phyloP scores from a whole-genome alignment of 2,329 filamentous ascomycete genomes.

The Paracamarosporium sp. region DNA sequence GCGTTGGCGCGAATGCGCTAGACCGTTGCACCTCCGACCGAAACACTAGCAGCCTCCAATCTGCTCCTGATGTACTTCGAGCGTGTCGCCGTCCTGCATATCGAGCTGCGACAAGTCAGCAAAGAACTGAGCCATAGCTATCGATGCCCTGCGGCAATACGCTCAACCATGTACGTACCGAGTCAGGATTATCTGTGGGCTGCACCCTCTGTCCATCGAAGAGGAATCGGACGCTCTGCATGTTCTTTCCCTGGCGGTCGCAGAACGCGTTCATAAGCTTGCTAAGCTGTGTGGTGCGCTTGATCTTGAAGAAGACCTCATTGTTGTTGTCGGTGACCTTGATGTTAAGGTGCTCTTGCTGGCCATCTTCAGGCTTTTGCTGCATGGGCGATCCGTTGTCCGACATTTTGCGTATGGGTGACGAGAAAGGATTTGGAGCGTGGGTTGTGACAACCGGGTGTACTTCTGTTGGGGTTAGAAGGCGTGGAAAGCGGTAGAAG shows the following conservation, averaged over 20 bases:
- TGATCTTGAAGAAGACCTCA: constrained; percentile 99
- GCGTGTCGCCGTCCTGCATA: constrained; percentile 93
- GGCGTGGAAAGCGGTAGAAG: constrained; percentile 18
- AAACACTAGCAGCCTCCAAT: constrained; percentile 72
- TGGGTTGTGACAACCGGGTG: background rate
- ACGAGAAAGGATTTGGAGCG: background rate
- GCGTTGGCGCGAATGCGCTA: background rate
- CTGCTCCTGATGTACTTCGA: constrained; percentile 98
- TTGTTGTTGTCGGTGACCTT: constrained; percentile 99
- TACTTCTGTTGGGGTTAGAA: constrained; percentile 22
- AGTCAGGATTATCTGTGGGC: constrained; percentile 86
- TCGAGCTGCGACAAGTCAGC: constrained; percentile 71
- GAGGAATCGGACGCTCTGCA: constrained; percentile 85
- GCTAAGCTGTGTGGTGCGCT: constrained; percentile 92
- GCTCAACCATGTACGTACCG: constrained; percentile 65
- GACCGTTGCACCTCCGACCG: background rate
- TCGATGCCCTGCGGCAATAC: background rate
- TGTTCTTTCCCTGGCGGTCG: constrained; percentile 89
- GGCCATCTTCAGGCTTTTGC: constrained; percentile 53
- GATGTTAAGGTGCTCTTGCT: constrained; percentile 91
- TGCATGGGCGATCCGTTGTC: constrained; percentile 52
- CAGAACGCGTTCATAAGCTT: constrained; percentile 99
- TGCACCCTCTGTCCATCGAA: constrained; percentile 96
- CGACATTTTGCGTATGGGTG: constrained; percentile 40
- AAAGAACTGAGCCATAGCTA: background rate